Conservation (phyloP, 805 yeast species). For the Candida incommunis region DNA sequence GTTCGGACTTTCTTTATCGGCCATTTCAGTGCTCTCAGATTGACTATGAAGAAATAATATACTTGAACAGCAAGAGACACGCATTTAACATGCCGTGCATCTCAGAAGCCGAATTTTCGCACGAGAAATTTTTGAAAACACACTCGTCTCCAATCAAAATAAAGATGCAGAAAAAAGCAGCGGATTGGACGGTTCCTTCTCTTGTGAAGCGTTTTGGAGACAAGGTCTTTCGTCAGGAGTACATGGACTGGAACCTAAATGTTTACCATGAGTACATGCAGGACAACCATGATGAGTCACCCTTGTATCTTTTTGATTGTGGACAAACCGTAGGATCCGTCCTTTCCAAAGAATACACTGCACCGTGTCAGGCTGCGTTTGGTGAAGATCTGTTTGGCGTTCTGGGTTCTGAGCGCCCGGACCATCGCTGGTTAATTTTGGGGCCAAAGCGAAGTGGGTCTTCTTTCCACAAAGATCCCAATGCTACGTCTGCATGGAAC, state of each 20-base stretch:
- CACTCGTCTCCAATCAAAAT: conserved; percentile 53
- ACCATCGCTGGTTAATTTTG: conserved; percentile 80
- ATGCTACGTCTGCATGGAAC: conserved; percentile 85
- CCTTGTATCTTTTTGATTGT: conserved; percentile 77
- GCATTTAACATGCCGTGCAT: conserved; percentile 24
- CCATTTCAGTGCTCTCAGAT: conserved; percentile 75
- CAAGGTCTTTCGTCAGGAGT: conserved; percentile 66
- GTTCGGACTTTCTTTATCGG: conserved; percentile 65
- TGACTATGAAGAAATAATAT: conserved; percentile 38
- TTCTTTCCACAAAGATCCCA: conserved; percentile 88
- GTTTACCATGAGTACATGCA: conserved; percentile 48
- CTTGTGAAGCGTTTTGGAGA: conserved; percentile 41
- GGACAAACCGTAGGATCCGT: conserved; percentile 50
- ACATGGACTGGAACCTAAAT: conserved; percentile 62
- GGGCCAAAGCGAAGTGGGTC: conserved; percentile 80
- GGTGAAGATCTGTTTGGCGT: conserved; percentile 35
- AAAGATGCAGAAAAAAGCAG: conserved; percentile 31
- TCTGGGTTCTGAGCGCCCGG: conserved; percentile 51
- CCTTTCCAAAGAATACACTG: conserved; percentile 36
- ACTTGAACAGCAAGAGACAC: too few species aligned
- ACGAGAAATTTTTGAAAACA: conserved; percentile 32
- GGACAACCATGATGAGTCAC: conserved; percentile 63
- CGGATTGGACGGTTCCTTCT: conserved; percentile 46
- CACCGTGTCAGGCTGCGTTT: conserved; percentile 35
- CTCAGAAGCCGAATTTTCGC: conserved; percentile 28